Evolutionary conservation across 495 filamentous ascomycete species (phyloP), one percentile per base, ranked within the genome.

Genomic region (Aspergillus bridgeri): DNA sequence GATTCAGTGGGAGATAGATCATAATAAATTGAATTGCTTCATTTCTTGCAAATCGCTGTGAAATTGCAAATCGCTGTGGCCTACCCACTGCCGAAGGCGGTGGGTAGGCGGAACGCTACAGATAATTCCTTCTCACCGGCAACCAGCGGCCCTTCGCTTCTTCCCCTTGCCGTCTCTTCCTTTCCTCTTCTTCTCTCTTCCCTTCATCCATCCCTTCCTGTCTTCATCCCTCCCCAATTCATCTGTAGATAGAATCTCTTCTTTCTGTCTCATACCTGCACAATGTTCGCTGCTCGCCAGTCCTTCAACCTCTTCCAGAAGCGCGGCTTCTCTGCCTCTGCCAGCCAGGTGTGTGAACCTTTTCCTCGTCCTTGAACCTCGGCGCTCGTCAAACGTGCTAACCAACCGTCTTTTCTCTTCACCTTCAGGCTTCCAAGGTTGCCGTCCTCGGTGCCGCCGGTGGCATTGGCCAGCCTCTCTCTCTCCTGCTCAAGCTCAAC

Each of bases 401-500:
- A 78, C 65, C 33, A 64, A 78, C 65, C 33, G 49, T 55, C 57
- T 33, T 53, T 46, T 60, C 49, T 19, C 59, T 17, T 48, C n/a
- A 42, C 17, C 27, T 63, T 48, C 74, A 98, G 94, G 85, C 90
- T 71, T 92, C 92, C 73, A 97, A 97, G 84, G 94, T 98, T 64
- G 86, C 91, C 66, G 92, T 98, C 55, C 87, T 98, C 67, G 94
- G 94, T 79, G 94, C 93, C 62, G 87, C 88, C 72, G 94, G 94
- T 78, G 94, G 94, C 73, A 98, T 98, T 78, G 94, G 94, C 70
- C 94, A 98, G 83, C 94, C 94, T 68, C 78, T 98, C 61, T 98
- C 94, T 51, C 88, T 98, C 53, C 88, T 98, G 66, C 82, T 98
- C 73, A 98, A 98, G 88, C 86, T 97, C 75, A 98, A 98, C 86